phyloP scores from a whole-genome alignment of 2,329 filamentous ascomycete species.

The Ilyonectria mors-panacis region DNA sequence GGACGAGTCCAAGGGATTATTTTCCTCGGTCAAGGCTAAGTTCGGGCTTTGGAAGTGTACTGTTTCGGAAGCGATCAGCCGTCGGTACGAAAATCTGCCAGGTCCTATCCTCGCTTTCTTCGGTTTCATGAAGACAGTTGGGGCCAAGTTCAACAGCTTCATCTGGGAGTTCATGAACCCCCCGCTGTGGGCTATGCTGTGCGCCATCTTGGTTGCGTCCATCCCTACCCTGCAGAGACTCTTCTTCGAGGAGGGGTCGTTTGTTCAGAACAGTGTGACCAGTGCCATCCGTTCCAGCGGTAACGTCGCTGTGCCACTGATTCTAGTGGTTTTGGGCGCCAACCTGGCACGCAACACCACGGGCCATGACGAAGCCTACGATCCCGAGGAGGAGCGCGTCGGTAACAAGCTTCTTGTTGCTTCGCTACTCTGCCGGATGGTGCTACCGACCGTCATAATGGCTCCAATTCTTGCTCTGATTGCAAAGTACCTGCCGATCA shows the following conservation, averaged over 20 bases:
- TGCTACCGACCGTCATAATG: conserved; percentile 93
- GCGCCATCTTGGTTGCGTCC: conserved; percentile 91
- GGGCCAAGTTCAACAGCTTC: conserved; percentile 70
- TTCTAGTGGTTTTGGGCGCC: conserved; percentile 93
- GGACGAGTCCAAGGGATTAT: conserved; percentile 56
- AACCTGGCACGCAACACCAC: conserved; percentile 95
- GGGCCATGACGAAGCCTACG: conserved; percentile 73
- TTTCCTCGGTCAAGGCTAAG: conserved; percentile 52
- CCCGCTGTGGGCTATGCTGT: conserved; percentile 96
- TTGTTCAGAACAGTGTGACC: conserved; percentile 93
- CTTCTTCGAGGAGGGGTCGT: conserved; percentile 91
- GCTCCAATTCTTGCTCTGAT: conserved; percentile 87
- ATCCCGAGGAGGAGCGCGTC: conserved; percentile 78
- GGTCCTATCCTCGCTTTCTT: conserved; percentile 56
- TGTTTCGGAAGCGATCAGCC: conserved; percentile 41
- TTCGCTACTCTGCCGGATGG: conserved; percentile 89
- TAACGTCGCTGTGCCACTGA: conserved; percentile 93
- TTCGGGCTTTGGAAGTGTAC: conserved; percentile 42
- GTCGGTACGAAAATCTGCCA: conserved; percentile 58
- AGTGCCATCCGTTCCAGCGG: conserved; percentile 88
- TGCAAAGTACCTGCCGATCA: conserved; percentile 92
- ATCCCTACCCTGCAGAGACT: conserved; percentile 84
- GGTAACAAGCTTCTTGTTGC: conserved; percentile 87
- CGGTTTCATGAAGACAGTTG: conserved; percentile 50
- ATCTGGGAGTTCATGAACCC: conserved; percentile 98